Conservation (phyloP, 2,329 filamentous ascomycete species). For the Colletotrichum spaethianum region DNA sequence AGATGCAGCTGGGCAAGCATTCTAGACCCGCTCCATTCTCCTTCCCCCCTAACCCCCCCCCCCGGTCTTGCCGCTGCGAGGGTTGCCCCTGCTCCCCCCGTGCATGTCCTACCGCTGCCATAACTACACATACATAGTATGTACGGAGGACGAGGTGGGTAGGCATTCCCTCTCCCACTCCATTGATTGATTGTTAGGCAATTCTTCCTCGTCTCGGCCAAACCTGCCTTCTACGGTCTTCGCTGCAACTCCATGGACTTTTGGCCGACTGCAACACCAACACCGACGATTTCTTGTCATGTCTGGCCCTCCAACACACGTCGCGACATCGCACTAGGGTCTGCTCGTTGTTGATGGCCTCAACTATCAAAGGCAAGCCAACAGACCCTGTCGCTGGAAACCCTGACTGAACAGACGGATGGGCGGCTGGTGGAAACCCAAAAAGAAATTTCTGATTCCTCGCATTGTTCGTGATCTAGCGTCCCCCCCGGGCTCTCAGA, state of each 20-base stretch:
- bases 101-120: constrained; percentile 15
- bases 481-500: constrained; percentile 5
- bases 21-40: background rate
- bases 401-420: background rate
- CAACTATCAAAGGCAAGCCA: background rate
- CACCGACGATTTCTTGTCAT: background rate
- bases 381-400: background rate
- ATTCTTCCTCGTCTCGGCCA: constrained; percentile 34
- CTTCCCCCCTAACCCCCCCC: background rate
- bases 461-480: constrained; percentile 10
- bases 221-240: constrained; percentile 24
- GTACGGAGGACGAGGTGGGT: background rate
- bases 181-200: constrained; percentile 20
- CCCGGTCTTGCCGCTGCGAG: no score
- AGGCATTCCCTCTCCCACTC: constrained; percentile 1
- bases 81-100: constrained; percentile 1
- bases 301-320: background rate
- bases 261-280: constrained; percentile 10
- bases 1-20: constrained; percentile 2
- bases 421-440: constrained; percentile 19
- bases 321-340: background rate
- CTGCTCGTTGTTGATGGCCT: background rate
- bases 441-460: constrained; percentile 30
- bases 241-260: constrained; percentile 22
- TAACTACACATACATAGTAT: no score